phyloP scores from a whole-genome alignment of 1,284 basidiomycete genomes.

The Bondarzewia mesenterica region DNA sequence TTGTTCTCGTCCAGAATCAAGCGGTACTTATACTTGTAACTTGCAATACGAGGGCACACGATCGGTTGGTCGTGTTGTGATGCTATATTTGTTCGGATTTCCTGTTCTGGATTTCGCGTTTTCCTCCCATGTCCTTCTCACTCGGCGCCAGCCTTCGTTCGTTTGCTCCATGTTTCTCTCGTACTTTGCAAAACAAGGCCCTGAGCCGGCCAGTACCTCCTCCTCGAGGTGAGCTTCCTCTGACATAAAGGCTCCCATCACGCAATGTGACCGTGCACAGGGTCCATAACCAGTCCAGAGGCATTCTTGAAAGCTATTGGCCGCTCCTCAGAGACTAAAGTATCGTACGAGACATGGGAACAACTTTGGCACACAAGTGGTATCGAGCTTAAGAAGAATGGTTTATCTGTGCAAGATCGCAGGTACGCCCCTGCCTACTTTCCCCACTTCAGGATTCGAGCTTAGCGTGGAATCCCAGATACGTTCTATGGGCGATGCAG shows the following conservation, averaged over 20 bases:
- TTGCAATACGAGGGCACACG: too few relatives aligned
- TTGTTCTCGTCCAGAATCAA: too few relatives aligned
- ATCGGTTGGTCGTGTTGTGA: too few relatives aligned
- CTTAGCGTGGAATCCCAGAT: constrained; percentile 32
- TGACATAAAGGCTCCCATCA: background rate
- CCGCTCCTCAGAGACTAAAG: constrained; percentile 53
- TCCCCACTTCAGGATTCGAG: constrained; percentile 3
- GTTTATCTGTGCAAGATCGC: constrained; percentile 58
- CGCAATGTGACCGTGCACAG: constrained; percentile 17
- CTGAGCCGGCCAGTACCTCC: background rate
- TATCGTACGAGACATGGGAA: constrained; percentile 53
- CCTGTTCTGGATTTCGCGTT: too few relatives aligned
- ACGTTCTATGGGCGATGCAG: constrained; percentile 77
- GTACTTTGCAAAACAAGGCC: background rate
- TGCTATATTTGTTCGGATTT: too few relatives aligned
- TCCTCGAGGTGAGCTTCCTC: background rate
- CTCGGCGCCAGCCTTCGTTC: background rate
- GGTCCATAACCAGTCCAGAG: constrained; percentile 37
- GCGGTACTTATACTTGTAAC: too few relatives aligned
- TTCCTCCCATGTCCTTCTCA: background rate
- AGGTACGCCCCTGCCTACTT: constrained; percentile 30
- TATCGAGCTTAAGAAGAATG: constrained; percentile 51
- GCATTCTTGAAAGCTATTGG: constrained; percentile 73
- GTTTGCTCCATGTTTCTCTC: background rate
- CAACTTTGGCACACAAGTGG: constrained; percentile 59